phyloP scores from a whole-genome alignment of 305 asterid species.

The Solanum chacoense region DNA sequence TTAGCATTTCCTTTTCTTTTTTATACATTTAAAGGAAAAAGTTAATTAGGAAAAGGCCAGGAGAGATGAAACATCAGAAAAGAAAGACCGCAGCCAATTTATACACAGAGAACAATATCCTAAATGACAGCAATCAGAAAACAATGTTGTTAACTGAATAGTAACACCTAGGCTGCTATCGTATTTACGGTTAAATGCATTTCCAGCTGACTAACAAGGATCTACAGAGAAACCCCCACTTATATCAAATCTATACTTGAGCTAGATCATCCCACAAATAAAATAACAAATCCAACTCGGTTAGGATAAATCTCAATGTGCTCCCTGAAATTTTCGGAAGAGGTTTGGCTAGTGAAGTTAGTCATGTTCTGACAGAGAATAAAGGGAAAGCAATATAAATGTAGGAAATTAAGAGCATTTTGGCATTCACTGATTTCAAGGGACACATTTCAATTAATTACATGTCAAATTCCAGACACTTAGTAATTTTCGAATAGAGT shows the following conservation, averaged over 20 bases:
- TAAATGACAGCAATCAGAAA: neutral
- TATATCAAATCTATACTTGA: neutral
- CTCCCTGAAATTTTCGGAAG: neutral
- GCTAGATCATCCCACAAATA: neutral
- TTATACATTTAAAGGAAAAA: neutral
- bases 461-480: neutral
- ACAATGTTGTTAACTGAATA: neutral
- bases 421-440: neutral
- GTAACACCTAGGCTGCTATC: neutral
- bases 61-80: neutral
- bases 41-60: neutral
- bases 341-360: neutral
- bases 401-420: neutral
- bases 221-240: neutral
- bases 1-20: neutral
- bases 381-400: neutral
- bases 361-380: neutral
- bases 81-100: neutral
- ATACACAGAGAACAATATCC: neutral
- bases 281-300: neutral
- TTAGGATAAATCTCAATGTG: neutral
- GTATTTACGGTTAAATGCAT: neutral
- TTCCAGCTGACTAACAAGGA: neutral
- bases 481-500: neutral
- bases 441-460: neutral